These are phyloP conservation scores for Wickerhamiella occidentalis DNA, from an alignment of 805 yeast genomes.

Conservation along the genomic window DNA sequence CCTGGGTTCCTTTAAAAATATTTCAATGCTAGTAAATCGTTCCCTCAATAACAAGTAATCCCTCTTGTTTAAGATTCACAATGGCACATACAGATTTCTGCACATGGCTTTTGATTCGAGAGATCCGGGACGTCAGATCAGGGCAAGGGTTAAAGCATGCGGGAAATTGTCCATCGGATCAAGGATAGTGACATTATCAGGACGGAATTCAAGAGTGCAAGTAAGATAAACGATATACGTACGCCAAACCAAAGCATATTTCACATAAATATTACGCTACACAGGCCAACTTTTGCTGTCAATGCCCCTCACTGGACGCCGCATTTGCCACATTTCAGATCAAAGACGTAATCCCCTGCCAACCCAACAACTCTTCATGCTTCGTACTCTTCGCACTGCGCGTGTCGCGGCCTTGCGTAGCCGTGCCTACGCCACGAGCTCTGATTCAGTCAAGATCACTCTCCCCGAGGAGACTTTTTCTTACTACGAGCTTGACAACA, in stretches of 20 bases:
- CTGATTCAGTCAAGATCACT: slow-evolving; percentile 20
- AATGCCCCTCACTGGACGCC: slow-evolving; percentile 1
- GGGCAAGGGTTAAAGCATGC: slow-evolving; percentile 1
- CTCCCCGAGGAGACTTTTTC: slow-evolving; percentile 77
- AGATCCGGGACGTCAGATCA: slow-evolving; percentile 1
- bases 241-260: background rate
- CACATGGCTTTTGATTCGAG: background rate
- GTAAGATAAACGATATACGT: too few relatives aligned
- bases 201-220: too few relatives aligned
- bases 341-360: slow-evolving; percentile 2
- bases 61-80: too few relatives aligned
- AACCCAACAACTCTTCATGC: slow-evolving; percentile 9
- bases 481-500: slow-evolving; percentile 59
- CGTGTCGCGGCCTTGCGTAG: slow-evolving; percentile 8
- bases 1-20: too few relatives aligned
- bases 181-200: too few relatives aligned
- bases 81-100: too few relatives aligned
- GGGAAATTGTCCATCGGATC: background rate
- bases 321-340: slow-evolving; percentile 1
- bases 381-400: slow-evolving; percentile 6
- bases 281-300: too few relatives aligned
- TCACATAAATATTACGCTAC: too few relatives aligned
- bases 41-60: too few relatives aligned
- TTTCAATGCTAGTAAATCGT: too few relatives aligned
- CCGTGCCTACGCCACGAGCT: slow-evolving; percentile 3